Conservation (phyloP, 495 filamentous ascomycete genomes). For the Apodospora peruviana region DNA sequence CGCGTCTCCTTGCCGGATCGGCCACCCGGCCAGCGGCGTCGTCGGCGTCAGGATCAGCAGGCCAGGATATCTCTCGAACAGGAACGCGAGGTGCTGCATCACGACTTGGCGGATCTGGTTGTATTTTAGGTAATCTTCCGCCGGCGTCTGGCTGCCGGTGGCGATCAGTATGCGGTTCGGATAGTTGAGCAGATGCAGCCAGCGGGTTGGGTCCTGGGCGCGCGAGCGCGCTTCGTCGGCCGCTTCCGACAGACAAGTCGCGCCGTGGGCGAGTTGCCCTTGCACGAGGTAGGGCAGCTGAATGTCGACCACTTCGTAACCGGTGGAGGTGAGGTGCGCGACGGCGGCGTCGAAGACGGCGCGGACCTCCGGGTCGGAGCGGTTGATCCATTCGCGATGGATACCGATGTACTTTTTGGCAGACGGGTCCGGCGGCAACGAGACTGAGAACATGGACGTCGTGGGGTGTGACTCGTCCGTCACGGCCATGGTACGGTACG, state of each 20-base stretch:
- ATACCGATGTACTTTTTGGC: conserved; percentile 58
- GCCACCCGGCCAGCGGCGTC: conserved; percentile 71
- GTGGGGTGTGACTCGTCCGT: conserved; percentile 53
- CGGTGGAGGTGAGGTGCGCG: conserved; percentile 50
- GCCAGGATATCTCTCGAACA: conserved; percentile 69
- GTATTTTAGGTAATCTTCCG: conserved; percentile 64
- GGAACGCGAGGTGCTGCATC: conserved; percentile 74
- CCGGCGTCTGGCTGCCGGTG: conserved; percentile 57
- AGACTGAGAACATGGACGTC: conserved; percentile 33
- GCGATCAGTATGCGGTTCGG: conserved; percentile 70
- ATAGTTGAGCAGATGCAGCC: conserved; percentile 47
- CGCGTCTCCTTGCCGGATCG: conserved; percentile 43
- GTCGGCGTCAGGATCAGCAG: conserved; percentile 78
- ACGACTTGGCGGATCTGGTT: conserved; percentile 69
- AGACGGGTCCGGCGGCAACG: conserved; percentile 36
- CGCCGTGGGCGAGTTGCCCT: conserved; percentile 69
- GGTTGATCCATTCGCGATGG: conserved; percentile 68
- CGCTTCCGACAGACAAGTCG: conserved; percentile 74
- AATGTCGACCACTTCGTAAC: conserved; percentile 69
- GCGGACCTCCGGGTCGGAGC: conserved; percentile 58
- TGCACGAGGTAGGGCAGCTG: conserved; percentile 68
- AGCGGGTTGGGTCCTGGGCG: conserved; percentile 11
- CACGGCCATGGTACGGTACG: conserved; percentile 68
- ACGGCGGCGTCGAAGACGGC: conserved; percentile 56
- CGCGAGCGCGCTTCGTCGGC: conserved; percentile 32